Conservation (phyloP, 1,139 yeast species). For the Ashbya aceris region DNA sequence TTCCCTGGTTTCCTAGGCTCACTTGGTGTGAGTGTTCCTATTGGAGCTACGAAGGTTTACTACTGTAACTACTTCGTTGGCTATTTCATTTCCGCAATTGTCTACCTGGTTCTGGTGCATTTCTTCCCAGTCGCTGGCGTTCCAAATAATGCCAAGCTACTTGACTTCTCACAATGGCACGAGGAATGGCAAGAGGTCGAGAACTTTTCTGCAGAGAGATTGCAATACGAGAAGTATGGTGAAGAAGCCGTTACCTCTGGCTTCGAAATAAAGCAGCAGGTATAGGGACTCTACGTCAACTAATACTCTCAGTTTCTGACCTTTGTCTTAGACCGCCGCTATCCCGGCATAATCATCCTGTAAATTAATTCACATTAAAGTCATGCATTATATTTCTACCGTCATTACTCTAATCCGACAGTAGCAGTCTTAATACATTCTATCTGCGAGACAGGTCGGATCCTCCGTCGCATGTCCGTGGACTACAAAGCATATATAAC, state of each 20-base stretch:
- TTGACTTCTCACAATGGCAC: constrained; percentile 31
- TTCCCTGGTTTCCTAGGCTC: constrained; percentile 85
- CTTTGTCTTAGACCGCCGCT: too few species aligned
- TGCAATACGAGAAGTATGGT: constrained; percentile 13
- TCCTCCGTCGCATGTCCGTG: too few species aligned
- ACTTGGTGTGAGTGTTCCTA: constrained; percentile 46
- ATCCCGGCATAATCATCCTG: too few species aligned
- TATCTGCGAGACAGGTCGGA: too few species aligned
- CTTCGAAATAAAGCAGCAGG: background rate
- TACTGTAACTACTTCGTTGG: constrained; percentile 70
- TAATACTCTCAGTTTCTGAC: too few species aligned
- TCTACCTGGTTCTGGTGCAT: constrained; percentile 42
- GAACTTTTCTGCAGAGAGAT: constrained; percentile 41
- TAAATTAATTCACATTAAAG: too few species aligned
- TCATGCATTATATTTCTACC: too few species aligned
- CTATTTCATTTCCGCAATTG: constrained; percentile 45
- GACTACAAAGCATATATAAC: too few species aligned
- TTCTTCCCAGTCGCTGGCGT: constrained; percentile 51
- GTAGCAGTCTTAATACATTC: too few species aligned
- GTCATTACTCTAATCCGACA: too few species aligned
- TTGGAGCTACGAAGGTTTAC: constrained; percentile 68
- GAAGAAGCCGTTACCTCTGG: background rate
- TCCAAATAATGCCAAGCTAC: constrained; percentile 30
- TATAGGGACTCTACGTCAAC: background rate
- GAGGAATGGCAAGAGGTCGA: constrained; percentile 54